Evolutionary conservation across 768 basidiomycete species (phyloP).

Genomic region (Phaffia australis): DNA sequence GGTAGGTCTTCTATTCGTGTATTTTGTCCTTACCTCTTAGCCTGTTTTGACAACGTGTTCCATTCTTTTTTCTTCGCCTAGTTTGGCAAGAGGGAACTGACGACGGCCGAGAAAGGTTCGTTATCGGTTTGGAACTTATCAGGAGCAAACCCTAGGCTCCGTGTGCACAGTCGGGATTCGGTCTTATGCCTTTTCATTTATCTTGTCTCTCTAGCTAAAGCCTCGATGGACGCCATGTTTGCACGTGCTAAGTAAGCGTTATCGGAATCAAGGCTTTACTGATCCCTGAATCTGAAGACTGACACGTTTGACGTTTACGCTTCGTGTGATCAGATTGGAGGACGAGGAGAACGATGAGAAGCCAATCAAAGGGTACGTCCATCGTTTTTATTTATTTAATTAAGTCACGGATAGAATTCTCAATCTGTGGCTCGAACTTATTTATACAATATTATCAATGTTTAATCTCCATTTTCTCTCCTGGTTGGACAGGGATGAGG

Average conservation of each 20-base stretch:
- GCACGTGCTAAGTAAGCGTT: conserved; percentile 32
- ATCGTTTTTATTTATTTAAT: too few species aligned
- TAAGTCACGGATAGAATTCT: too few species aligned
- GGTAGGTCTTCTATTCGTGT: conserved; percentile 7
- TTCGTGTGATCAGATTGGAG: neutral
- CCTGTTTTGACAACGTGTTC: neutral
- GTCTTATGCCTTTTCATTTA: too few species aligned
- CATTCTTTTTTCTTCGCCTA: neutral
- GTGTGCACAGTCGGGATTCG: too few species aligned
- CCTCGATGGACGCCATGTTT: conserved; percentile 37
- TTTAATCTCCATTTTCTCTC: too few species aligned
- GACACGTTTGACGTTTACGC: too few species aligned
- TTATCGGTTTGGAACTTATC: conserved; percentile 4
- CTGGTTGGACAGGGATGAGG: conserved; percentile 13
- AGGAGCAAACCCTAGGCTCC: too few species aligned
- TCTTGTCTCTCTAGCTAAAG: too few species aligned
- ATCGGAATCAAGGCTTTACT: too few species aligned
- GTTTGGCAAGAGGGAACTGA: conserved; percentile 31
- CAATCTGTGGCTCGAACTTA: too few species aligned
- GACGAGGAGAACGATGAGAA: conserved; percentile 17
- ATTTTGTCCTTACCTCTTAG: too few species aligned
- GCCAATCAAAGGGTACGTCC: conserved; percentile 18
- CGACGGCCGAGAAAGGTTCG: conserved; percentile 36
- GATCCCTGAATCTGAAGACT: too few species aligned
- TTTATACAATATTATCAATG: neutral